Evolutionary conservation across 2,329 filamentous ascomycete species (phyloP), one percentile per base, ranked within the genome.

Genomic region (Ramularia endophylla): DNA sequence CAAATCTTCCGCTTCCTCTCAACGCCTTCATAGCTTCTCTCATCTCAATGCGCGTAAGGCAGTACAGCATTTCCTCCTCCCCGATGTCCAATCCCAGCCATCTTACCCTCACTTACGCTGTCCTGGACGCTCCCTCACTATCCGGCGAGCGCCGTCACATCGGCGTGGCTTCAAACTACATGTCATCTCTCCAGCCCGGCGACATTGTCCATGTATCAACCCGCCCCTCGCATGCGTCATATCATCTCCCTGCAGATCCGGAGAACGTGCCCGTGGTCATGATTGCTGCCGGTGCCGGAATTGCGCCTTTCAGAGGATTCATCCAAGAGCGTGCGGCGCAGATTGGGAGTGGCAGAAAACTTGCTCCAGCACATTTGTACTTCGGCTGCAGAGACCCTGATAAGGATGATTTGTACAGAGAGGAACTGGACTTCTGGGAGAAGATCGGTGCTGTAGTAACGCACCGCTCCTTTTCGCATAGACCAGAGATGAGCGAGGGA

Each of bases 301-400:
- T 97, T n/a, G 90, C 90, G 1, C 90, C 90, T 12, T 97, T 97
- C 85, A 87, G 90, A 49, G 90, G 90, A 46, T 97, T 97, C 61
- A 83, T 95, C 37, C 89, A 97, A 69, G 90, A 97, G 71, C 89
- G 90, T 43, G 61, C 62, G 17, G 61, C 60, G 8, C 64, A 72
- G 43, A 57, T 68, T 8, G 62, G 60, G 3, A 67, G 66, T 0
- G 78, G 78, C 2, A 66, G 73, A 9, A 51, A 54, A 11, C 65
- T 85, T 0, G 80, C 77, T 0, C 76, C 74, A 0, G 78, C 80
- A 0, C 51, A 83, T 15, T 67, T 85, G 2, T 83, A 81, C 66
- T 73, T 77, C 49, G 81, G 80, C 56, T 84, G 80, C 57, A 74
- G 76, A 12, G 59, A 67, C 5, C 72, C 74, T 0, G 69, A 66